These are phyloP conservation scores for Brassica balearica DNA, from an alignment of 441 rosid genomes.

Conservation along the genomic window DNA sequence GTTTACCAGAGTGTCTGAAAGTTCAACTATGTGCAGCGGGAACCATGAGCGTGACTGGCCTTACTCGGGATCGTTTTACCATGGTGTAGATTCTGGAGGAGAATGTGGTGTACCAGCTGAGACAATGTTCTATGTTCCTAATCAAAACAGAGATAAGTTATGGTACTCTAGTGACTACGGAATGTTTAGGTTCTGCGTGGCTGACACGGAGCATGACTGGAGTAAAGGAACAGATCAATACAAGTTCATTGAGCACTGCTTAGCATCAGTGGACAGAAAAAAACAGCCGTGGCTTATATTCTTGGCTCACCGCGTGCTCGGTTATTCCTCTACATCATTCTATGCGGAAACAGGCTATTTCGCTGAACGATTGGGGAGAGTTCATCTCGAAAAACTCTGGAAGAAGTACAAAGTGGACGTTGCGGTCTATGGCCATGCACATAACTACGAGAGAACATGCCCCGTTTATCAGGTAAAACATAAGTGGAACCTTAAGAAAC, in stretches of 20 bases:
- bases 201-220: slow-evolving; percentile 90
- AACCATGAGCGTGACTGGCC: slow-evolving; percentile 98
- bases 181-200: slow-evolving; percentile 86
- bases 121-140: slow-evolving; percentile 82
- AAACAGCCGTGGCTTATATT: slow-evolving; percentile 93
- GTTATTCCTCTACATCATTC: slow-evolving; percentile 65
- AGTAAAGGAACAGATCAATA: slow-evolving; percentile 87
- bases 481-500: background rate
- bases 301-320: slow-evolving; percentile 85
- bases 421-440: slow-evolving; percentile 80
- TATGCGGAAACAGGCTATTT: slow-evolving; percentile 73
- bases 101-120: slow-evolving; percentile 94
- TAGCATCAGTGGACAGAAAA: slow-evolving; percentile 75
- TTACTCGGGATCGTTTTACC: slow-evolving; percentile 78
- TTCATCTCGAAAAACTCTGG: slow-evolving; percentile 82
- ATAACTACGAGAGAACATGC: slow-evolving; percentile 85
- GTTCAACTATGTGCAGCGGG: slow-evolving; percentile 55
- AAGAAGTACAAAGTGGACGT: slow-evolving; percentile 88
- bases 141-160: slow-evolving; percentile 76
- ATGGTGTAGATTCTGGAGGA: slow-evolving; percentile 76
- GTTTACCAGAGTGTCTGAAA: too few relatives aligned
- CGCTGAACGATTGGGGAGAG: slow-evolving; percentile 90
- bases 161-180: slow-evolving; percentile 91
- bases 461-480: slow-evolving; percentile 80
- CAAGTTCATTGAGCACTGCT: slow-evolving; percentile 74